Conservation (phyloP, 2,329 filamentous ascomycete species). For the Colletotrichum spinosum region DNA sequence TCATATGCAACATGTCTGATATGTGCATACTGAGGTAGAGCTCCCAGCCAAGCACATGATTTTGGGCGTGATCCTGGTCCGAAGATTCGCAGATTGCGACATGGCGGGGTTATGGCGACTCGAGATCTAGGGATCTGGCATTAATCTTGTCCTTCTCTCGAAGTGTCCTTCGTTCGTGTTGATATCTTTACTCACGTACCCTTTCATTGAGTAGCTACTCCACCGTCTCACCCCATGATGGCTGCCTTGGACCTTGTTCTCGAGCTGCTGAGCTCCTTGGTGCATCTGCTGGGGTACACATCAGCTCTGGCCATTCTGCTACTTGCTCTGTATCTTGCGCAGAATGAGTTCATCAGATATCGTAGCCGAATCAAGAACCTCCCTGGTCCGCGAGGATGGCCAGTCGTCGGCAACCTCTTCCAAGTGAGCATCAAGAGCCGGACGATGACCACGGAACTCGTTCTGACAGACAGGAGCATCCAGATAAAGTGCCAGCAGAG, state of each 20-base stretch:
- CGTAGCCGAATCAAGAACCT: conserved; percentile 22
- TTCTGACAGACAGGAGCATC: not conserved
- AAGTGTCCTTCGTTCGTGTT: too few relatives aligned
- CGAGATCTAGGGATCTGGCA: too few relatives aligned
- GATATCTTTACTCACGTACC: too few relatives aligned
- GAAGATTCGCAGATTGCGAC: conserved; percentile 22
- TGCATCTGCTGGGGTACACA: not conserved
- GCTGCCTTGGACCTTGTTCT: not conserved
- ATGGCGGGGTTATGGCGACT: conserved; percentile 14
- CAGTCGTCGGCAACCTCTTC: conserved; percentile 33
- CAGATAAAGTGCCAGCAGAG: conserved; percentile 36
- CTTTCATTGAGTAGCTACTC: too few relatives aligned
- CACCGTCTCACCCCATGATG: not conserved
- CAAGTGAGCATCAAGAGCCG: not conserved
- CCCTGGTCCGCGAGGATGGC: conserved; percentile 34
- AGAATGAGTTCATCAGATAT: conserved; percentile 31
- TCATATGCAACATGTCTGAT: not conserved
- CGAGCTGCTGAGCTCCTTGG: too few relatives aligned
- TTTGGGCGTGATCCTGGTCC: too few relatives aligned
- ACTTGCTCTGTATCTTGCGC: not conserved
- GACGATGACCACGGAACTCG: not conserved
- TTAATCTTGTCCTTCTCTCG: too few relatives aligned
- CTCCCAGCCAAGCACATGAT: not conserved
- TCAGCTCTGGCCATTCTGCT: not conserved
- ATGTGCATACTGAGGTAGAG: not conserved